phyloP scores from a whole-genome alignment of 2,329 filamentous ascomycete species.

The Fusarium temperatum region DNA sequence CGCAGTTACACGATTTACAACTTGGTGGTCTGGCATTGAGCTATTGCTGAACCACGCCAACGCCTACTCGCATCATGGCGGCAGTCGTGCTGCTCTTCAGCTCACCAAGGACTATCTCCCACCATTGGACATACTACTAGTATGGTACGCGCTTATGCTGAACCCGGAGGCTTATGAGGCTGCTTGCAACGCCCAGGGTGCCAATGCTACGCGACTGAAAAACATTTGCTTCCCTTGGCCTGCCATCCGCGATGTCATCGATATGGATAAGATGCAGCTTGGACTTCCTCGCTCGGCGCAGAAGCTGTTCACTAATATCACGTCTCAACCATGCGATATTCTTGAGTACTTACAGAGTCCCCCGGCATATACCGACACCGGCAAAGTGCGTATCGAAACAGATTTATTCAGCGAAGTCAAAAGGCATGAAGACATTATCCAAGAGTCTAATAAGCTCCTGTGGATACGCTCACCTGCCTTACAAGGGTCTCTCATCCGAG shows the following conservation, averaged over 20 bases:
- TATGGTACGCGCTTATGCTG: slow-evolving; percentile 25
- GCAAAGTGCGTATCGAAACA: neutral
- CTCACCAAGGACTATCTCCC: slow-evolving; percentile 20
- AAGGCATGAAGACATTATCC: neutral
- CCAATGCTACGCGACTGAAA: neutral
- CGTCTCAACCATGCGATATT: slow-evolving; percentile 16
- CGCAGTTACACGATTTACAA: slow-evolving; percentile 14
- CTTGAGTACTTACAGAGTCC: slow-evolving; percentile 19
- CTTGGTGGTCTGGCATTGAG: slow-evolving; percentile 25
- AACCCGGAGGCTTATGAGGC: neutral
- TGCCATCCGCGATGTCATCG: slow-evolving; percentile 21
- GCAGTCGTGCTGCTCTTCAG: slow-evolving; percentile 13
- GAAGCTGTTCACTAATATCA: slow-evolving; percentile 20
- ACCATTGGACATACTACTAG: slow-evolving; percentile 17
- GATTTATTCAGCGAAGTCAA: slow-evolving; percentile 18
- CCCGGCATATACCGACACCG: slow-evolving; percentile 6
- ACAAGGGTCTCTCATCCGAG: neutral
- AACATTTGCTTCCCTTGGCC: slow-evolving; percentile 29
- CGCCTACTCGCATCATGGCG: slow-evolving; percentile 18
- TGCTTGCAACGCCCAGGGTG: slow-evolving; percentile 2
- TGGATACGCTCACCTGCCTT: slow-evolving; percentile 25
- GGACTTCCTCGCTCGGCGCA: slow-evolving; percentile 8
- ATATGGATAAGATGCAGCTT: slow-evolving; percentile 16
- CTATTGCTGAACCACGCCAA: slow-evolving; percentile 10
- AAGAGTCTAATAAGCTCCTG: slow-evolving; percentile 5